These are phyloP conservation scores for Diaporthe velutina DNA, from an alignment of 2,329 filamentous ascomycete genomes.

Conservation along the genomic window DNA sequence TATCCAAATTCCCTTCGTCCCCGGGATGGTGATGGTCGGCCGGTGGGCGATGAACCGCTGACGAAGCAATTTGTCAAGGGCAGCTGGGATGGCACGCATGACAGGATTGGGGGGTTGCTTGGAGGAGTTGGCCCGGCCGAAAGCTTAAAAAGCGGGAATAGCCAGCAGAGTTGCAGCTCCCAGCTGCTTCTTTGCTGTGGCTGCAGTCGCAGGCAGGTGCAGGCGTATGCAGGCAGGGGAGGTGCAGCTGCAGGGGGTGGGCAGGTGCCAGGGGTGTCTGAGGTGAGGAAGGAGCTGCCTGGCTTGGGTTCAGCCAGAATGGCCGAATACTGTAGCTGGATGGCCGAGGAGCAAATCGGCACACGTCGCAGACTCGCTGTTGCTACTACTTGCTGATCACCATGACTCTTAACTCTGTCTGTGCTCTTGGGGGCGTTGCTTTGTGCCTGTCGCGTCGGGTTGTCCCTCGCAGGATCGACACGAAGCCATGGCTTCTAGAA, in stretches of 20 bases:
- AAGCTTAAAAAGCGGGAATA: conserved; percentile 37
- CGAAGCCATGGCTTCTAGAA: conserved; percentile 24
- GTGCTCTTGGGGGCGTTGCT: not conserved
- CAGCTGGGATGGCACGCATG: conserved; percentile 16
- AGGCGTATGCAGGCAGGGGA: not conserved
- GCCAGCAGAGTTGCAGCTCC: not conserved
- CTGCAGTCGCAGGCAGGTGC: conserved; percentile 4
- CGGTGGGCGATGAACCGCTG: not conserved
- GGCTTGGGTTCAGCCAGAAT: not conserved
- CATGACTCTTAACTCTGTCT: conserved; percentile 2
- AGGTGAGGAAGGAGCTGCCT: not conserved
- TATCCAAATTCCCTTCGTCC: not conserved
- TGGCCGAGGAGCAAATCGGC: conserved; percentile 12
- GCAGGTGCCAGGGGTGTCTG: conserved; percentile 3
- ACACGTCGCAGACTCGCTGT: not conserved
- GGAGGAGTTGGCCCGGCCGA: conserved; percentile 13
- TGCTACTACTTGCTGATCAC: conserved; percentile 1
- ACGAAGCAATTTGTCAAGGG: conserved; percentile 23
- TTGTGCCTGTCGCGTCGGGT: not conserved
- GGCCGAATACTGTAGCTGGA: not conserved
- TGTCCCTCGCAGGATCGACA: conserved; percentile 19
- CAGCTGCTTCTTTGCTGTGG: conserved; percentile 9
- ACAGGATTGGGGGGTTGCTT: conserved; percentile 15
- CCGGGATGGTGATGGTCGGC: not conserved
- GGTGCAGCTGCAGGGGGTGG: not conserved